Base-by-base conservation (phyloP, 225 moss, liverwort and hornwort species). In the Lunularia cruciata region DNA sequence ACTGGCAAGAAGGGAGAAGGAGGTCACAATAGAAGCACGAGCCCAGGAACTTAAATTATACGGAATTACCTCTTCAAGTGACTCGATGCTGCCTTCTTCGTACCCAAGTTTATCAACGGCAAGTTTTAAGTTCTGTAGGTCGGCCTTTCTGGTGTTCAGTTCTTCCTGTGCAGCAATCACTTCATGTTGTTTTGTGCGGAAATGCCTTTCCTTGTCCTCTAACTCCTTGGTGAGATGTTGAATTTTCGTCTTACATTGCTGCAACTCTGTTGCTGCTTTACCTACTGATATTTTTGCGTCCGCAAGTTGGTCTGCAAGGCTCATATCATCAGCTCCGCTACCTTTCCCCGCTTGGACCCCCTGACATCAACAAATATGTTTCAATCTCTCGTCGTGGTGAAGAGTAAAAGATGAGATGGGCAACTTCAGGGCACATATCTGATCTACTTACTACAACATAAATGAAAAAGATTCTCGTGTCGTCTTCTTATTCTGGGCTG, bases 281-380 rank as follows among this genome's bases (percentile, higher is more conserved):
- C 93, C 92, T 36, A 88, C 86, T 45, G 87, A 77, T 63, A 82
- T 75, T 43, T 98, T 98, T 40, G 89, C 96, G 78, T 98, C 93
- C 27, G 82, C 89, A 68, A 89, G 93, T 73, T 93, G 96, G 47
- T 93, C 93, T 34, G 89, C 96, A 72, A 98, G 73, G 68, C 90
- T 93, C 78, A 93, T 91, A 45, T 91, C 83, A 56, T 89, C 93
- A 25, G 89, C 90, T 51, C 92, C 87, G 73, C 96, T 85, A 74
- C 86, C 90, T 79, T 98, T 98, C 34, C 96, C 93, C 76, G 92
- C 86, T 89, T 88, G 90, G 58, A 98, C 85, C 60, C 90, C 90
- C 96, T 98, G 84, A 36, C 72, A 22, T 12, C 45, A 20, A 49
- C 18, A 33, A 5, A 25, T 38, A 40, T n/a, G n/a, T n/a, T n/a